phyloP scores from a whole-genome alignment of 2,329 filamentous ascomycete species.

The Phialophora chinensis region DNA sequence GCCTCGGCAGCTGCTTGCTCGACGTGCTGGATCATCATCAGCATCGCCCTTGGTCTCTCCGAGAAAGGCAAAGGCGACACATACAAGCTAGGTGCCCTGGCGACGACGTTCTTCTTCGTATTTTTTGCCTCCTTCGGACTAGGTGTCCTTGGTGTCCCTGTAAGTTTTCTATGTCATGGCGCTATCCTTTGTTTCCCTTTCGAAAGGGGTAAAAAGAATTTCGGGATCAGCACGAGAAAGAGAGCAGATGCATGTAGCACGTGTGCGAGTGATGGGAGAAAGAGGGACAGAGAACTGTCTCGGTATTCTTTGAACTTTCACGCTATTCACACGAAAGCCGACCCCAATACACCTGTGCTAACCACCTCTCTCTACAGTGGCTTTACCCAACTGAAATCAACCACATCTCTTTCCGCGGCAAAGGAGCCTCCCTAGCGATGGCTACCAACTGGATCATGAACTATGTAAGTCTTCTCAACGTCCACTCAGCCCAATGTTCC shows the following conservation, averaged over 20 bases:
- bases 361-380: conserved; percentile 37
- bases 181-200: no score
- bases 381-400: conserved; percentile 47
- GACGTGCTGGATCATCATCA: conserved; percentile 57
- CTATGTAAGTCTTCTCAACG: conserved; percentile 30
- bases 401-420: conserved; percentile 45
- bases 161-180: conserved; percentile 10
- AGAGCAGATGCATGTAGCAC: neutral
- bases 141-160: conserved; percentile 48
- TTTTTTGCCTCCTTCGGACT: conserved; percentile 51
- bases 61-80: conserved; percentile 49
- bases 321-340: neutral
- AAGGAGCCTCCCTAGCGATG: conserved; percentile 43
- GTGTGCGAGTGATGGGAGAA: neutral
- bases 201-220: neutral
- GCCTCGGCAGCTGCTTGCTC: conserved; percentile 55
- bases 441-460: conserved; percentile 44
- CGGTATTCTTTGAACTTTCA: neutral
- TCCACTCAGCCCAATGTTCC: neutral
- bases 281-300: neutral
- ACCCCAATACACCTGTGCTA: no score
- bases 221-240: neutral
- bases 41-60: conserved; percentile 51
- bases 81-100: conserved; percentile 55
- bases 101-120: conserved; percentile 54